Evolutionary conservation across 208 protist genomes (phyloP).

Genomic region (Trypanosoma caninum): DNA sequence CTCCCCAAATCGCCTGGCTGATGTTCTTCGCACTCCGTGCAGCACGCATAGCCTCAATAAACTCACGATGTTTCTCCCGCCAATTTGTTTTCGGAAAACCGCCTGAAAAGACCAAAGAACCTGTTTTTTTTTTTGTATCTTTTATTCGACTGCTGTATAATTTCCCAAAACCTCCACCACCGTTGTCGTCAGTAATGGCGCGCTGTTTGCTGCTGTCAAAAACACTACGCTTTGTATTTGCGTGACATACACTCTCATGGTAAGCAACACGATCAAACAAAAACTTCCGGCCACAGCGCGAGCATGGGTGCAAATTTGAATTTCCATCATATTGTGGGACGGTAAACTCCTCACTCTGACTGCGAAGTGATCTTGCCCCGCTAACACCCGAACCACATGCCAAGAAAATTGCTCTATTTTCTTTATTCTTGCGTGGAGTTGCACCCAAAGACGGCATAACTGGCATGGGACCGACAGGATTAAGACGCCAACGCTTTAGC

Average conservation of each 20-base stretch:
- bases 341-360: constrained; percentile 1
- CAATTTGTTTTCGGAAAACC: constrained; percentile 56
- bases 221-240: constrained; percentile 54
- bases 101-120: constrained; percentile 8
- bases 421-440: not conserved
- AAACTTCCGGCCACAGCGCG: constrained; percentile 84
- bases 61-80: constrained; percentile 88
- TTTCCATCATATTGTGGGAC: constrained; percentile 32
- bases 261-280: constrained; percentile 84
- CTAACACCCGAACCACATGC: constrained; percentile 45
- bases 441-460: constrained; percentile 51
- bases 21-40: constrained; percentile 4
- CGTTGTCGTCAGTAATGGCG: constrained; percentile 31
- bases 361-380: constrained; percentile 41
- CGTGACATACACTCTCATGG: constrained; percentile 90
- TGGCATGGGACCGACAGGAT: constrained; percentile 68
- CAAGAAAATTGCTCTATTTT: constrained; percentile 15
- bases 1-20: constrained; percentile 57
- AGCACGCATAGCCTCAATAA: constrained; percentile 71
- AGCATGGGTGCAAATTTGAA: constrained; percentile 80
- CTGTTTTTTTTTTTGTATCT: constrained; percentile 6
- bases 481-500: constrained; percentile 74
- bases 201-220: constrained; percentile 85
- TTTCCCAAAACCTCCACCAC: constrained; percentile 21
- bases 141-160: constrained; percentile 11